Percentiles rank a stretch among this genome's conserved stretches.
Evolutionary conservation across 2,329 filamentous ascomycete species (phyloP).

Genomic region (Sporothrix sp.): DNA sequence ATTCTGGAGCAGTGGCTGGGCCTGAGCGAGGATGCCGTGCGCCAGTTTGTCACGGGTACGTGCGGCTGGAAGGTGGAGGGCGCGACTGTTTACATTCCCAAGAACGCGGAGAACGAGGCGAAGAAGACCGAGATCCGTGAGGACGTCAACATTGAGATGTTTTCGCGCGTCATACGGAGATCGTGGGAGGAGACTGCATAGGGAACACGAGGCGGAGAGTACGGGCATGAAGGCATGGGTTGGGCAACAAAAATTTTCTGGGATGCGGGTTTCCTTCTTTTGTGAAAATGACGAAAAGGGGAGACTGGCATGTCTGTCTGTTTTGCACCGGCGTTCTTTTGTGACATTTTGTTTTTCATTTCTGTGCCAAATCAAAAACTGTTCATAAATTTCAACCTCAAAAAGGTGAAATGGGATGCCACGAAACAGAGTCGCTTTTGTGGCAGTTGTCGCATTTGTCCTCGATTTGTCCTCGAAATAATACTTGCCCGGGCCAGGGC

Average conservation of each 20-base stretch:
- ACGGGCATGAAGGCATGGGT: background rate
- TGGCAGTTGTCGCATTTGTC: too few relatives aligned
- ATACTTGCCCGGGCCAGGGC: too few relatives aligned
- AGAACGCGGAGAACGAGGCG: conserved; percentile 96
- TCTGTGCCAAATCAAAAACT: background rate
- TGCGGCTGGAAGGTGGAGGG: conserved; percentile 76
- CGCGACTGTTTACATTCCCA: conserved; percentile 59
- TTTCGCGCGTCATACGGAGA: conserved; percentile 67
- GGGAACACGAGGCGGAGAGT: background rate
- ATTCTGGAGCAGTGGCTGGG: conserved; percentile 70
- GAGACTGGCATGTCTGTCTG: conserved; percentile 6
- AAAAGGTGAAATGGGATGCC: too few relatives aligned
- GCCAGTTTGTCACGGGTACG: conserved; percentile 74
- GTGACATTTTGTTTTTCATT: too few relatives aligned
- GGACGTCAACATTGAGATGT: conserved; percentile 86
- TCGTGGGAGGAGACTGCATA: conserved; percentile 74
- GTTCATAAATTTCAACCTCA: too few relatives aligned
- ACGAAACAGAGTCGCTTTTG: too few relatives aligned
- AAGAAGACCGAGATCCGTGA: conserved; percentile 92
- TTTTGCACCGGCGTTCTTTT: conserved; percentile 8
- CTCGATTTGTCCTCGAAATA: too few relatives aligned
- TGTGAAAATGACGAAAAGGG: conserved; percentile 2
- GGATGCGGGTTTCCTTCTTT: conserved; percentile 5
- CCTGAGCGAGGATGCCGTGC: conserved; percentile 53
- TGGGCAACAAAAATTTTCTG: conserved; percentile 1